Base-by-base conservation (phyloP, 139 green algal species). In the Chloropicon primus region DNA sequence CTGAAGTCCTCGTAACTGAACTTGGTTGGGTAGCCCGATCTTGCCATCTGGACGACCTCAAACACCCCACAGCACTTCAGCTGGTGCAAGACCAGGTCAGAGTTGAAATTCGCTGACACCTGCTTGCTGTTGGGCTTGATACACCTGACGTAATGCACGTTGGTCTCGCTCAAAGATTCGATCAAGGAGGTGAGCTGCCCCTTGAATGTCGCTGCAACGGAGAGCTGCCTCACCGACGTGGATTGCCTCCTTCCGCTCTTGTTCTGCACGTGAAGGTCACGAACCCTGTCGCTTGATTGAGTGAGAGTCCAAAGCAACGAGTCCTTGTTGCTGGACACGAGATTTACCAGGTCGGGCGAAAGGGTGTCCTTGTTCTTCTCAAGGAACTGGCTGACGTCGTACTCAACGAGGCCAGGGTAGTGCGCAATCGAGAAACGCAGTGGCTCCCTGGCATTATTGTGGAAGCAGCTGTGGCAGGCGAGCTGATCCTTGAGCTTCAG, bases 21-120 rank as follows among this genome's bases (percentile, higher is more conserved):
- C 25, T 27, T n/a, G 29, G 73, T 24, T 27, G 10, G 28, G 22
- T 25, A 21, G 1, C 54, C 21, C 81, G 0, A 77, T 85, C 86
- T 86, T 78, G 84, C 53, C 28, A 82, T 89, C 2, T 93, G 81
- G 24, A 85, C 88, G 84, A 92, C 89, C 28, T 29, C 74, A 24
- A 29, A 28, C 10, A 1, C 24, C n/a, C 77, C 24, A 27, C 5
- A 78, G 75, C 27, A 78, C 25, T 72, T 62, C 24, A 17, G 71
- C 77, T 17, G 29, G 26, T 2, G 23, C 54, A 25, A 5, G 5
- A 1, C 0, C 27, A 80, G 41, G 41, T 62, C 41, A 5, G 41
- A 62, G 5, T 62, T 62, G 41, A 62, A 62, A 17, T 62, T 62
- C 10, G 5, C 17, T 17, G 41, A 17, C 41, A 62, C 41, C 41